phyloP scores from a whole-genome alignment of 1,284 basidiomycete species.

The Limonomyces culmigenus region DNA sequence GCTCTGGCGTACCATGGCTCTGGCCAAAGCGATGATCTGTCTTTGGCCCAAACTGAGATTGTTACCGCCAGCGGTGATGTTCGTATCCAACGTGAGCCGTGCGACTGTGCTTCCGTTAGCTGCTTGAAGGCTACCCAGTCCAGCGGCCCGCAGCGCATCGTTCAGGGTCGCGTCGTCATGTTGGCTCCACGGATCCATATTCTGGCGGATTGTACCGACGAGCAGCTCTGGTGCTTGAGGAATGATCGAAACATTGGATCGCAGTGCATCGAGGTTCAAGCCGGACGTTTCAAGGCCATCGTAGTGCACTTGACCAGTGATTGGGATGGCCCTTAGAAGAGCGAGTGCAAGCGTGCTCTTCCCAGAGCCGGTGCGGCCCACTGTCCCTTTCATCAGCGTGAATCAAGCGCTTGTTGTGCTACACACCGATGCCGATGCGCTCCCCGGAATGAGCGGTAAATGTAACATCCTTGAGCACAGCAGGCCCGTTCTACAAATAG shows the following conservation, averaged over 20 bases:
- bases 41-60: slow-evolving; percentile 35
- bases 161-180: slow-evolving; percentile 27
- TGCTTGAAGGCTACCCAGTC: slow-evolving; percentile 13
- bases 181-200: slow-evolving; percentile 29
- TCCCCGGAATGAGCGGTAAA: slow-evolving; percentile 31
- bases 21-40: slow-evolving; percentile 13
- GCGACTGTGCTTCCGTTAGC: not conserved
- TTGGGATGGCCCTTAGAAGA: slow-evolving; percentile 23
- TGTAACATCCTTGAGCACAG: slow-evolving; percentile 28
- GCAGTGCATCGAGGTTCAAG: slow-evolving; percentile 25
- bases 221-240: too few species aligned
- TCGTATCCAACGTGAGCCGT: not conserved
- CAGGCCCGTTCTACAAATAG: slow-evolving; percentile 15
- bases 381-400: slow-evolving; percentile 13
- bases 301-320: slow-evolving; percentile 22
- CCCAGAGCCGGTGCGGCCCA: slow-evolving; percentile 64
- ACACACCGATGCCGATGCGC: slow-evolving; percentile 29
- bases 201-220: slow-evolving; percentile 18
- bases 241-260: slow-evolving; percentile 28
- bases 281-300: slow-evolving; percentile 14
- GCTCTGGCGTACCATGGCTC: slow-evolving; percentile 16
- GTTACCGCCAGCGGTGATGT: slow-evolving; percentile 16
- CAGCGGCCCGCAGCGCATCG: slow-evolving; percentile 13
- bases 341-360: slow-evolving; percentile 34
- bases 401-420: too few species aligned